These are phyloP conservation scores for Cyberlindnera lachancei DNA, from an alignment of 805 yeast species.

Conservation along the genomic window DNA sequence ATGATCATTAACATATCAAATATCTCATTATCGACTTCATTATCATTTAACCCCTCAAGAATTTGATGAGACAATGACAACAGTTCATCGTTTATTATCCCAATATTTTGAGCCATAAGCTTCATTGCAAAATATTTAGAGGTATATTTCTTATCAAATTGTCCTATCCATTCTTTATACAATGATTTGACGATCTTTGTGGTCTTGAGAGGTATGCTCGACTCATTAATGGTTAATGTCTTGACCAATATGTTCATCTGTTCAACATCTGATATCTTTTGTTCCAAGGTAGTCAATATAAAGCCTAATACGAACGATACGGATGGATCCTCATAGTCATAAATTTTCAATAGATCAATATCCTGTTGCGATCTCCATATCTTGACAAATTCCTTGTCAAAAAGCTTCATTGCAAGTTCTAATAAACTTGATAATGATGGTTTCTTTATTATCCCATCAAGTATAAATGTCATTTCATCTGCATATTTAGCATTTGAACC, in stretches of 20 bases:
- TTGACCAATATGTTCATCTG: background rate
- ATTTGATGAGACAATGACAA: background rate
- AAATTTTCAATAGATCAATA: background rate
- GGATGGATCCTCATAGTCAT: background rate
- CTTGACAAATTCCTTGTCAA: constrained; percentile 16
- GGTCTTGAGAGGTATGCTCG: background rate
- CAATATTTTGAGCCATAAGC: constrained; percentile 5
- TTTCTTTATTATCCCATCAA: constrained; percentile 16
- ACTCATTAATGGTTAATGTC: background rate
- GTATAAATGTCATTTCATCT: constrained; percentile 30
- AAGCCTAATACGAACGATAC: constrained; percentile 11
- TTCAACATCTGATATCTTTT: background rate
- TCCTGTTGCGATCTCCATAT: constrained; percentile 6
- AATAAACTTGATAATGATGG: constrained; percentile 15
- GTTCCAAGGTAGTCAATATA: constrained; percentile 6
- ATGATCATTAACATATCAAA: constrained; percentile 11
- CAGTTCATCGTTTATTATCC: constrained; percentile 1
- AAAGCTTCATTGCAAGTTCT: constrained; percentile 21
- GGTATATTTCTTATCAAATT: background rate
- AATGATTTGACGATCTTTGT: constrained; percentile 4
- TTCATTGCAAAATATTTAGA: constrained; percentile 11
- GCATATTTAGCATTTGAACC: constrained; percentile 28
- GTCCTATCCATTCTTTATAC: constrained; percentile 6
- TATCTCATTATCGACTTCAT: constrained; percentile 2
- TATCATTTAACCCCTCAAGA: background rate